Percentiles rank a stretch among this genome's conserved stretches.
Conservation (phyloP, 2,329 filamentous ascomycete genomes). For the Colletotrichum salicis region DNA sequence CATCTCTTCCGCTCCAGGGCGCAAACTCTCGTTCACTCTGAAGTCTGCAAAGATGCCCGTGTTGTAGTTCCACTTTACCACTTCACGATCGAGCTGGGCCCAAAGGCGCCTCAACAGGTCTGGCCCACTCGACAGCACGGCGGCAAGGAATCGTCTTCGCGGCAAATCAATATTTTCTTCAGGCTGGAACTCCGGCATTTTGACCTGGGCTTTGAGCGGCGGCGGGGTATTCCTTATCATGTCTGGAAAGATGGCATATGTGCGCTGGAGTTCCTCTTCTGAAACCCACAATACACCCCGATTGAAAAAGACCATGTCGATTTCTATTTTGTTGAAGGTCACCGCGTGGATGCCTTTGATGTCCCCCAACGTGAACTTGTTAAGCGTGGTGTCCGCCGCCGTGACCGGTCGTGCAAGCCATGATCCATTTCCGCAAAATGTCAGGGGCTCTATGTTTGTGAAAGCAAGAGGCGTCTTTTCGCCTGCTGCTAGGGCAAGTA, state of each 20-base stretch:
- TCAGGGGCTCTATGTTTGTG: not conserved
- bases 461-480: conserved; percentile 2
- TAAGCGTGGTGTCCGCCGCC: conserved; percentile 6
- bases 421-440: not conserved
- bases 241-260: conserved; percentile 1
- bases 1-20: not conserved
- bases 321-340: not conserved
- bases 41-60: conserved; percentile 14
- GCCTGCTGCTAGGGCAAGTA: conserved; percentile 6
- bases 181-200: not conserved
- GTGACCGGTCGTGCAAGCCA: conserved; percentile 1
- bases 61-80: conserved; percentile 12
- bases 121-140: not conserved
- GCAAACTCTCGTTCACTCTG: not conserved
- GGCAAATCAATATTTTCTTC: conserved; percentile 2
- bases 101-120: not conserved
- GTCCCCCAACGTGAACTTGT: conserved; percentile 1
- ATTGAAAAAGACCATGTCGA: conserved; percentile 10
- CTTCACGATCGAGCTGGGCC: conserved; percentile 5
- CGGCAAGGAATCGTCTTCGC: conserved; percentile 6
- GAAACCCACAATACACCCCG: not conserved
- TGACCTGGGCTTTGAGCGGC: not conserved
- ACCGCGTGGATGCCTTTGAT: not conserved
- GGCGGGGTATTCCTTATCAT: conserved; percentile 9
- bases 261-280: not conserved